These are phyloP conservation scores for Hortaea werneckii DNA, from an alignment of 2,329 filamentous ascomycete genomes.

Conservation along the genomic window DNA sequence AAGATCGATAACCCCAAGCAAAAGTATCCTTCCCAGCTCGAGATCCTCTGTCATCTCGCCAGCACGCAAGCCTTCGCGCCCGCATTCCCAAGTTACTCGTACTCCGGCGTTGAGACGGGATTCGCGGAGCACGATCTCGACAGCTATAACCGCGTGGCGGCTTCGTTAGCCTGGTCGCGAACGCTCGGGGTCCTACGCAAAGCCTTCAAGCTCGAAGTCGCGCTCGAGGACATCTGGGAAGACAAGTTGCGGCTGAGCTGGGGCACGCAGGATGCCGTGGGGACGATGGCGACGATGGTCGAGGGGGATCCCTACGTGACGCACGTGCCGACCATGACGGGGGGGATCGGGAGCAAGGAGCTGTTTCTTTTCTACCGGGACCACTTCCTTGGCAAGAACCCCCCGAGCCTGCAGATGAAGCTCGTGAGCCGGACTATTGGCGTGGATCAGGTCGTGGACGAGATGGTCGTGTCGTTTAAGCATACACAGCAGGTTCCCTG, in stretches of 20 bases:
- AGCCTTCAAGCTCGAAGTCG: conserved; percentile 19
- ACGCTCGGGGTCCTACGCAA: conserved; percentile 27
- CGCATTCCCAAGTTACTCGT: conserved; percentile 31
- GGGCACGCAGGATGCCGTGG: conserved; percentile 15
- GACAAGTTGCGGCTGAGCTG: conserved; percentile 22
- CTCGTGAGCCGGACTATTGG: conserved; percentile 49
- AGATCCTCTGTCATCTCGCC: conserved; percentile 33
- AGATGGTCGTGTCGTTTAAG: conserved; percentile 47
- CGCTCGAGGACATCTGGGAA: conserved; percentile 28
- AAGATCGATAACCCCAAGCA: conserved; percentile 26
- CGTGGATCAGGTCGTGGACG: conserved; percentile 48
- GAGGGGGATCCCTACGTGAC: conserved; percentile 20
- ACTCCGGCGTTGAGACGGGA: conserved; percentile 27
- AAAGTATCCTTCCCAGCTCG: conserved; percentile 29
- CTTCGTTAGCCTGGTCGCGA: conserved; percentile 33
- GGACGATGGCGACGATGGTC: conserved; percentile 21
- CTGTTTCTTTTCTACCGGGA: conserved; percentile 45
- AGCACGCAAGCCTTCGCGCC: conserved; percentile 27
- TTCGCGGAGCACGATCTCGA: conserved; percentile 34
- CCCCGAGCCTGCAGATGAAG: conserved; percentile 43
- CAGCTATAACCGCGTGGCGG: conserved; percentile 31
- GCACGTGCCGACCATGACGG: conserved; percentile 34
- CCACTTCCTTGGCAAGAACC: conserved; percentile 45
- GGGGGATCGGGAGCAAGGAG: conserved; percentile 33
- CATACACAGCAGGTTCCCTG: conserved; percentile 48